Evolutionary conservation across 1,139 yeast genomes (phyloP), one percentile per base, ranked within the genome.

Genomic region (Candida dubliniensis): DNA sequence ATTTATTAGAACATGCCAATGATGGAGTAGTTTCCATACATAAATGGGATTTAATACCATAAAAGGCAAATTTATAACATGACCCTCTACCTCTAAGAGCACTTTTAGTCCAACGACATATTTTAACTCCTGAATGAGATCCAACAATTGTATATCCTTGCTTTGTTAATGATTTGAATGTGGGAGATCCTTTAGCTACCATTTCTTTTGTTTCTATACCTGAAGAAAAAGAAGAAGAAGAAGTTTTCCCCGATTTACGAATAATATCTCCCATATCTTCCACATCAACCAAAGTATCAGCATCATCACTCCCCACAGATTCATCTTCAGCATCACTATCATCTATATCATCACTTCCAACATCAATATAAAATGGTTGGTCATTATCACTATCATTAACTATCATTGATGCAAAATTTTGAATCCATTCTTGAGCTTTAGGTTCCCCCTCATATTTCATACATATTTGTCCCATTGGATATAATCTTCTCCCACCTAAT

Each of bases 1-100:
- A 90, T 63, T 90, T 90, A 61, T 90, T 90, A 8, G 96, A 88
- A 63, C 98, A 90, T 5, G 96, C 93, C 47, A 90, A 71, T 1
- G 96, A 85, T 1, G 98, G 97, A 0, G 98, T 90, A 2, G 96
- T 82, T 61, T 90, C 98, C 97, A 90, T 90, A 67, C 98, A 91
- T 49, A 91, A 71, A 65, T 93, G 96, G 1, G 95, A 86, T 49
- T 77, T 80, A 55, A 90, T 90, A 25, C 96, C 96, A 61, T 91
- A 90, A 58, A 90, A 86, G 7, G 97, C 95, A 66, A 78, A 88
- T 62, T 90, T 90, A 68, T 90, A 90, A 66, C 98, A 90, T 4
- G 96, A 87, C 1, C 98, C 98, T 55, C 96, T 79, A 24, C 96
- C 96, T 55, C 98, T 77, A 54, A 90, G 73, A 1, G 96, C 97